Evolutionary conservation across 495 filamentous ascomycete genomes (phyloP), one percentile per base, ranked within the genome.

Genomic region (Penicillium ochrochloron): DNA sequence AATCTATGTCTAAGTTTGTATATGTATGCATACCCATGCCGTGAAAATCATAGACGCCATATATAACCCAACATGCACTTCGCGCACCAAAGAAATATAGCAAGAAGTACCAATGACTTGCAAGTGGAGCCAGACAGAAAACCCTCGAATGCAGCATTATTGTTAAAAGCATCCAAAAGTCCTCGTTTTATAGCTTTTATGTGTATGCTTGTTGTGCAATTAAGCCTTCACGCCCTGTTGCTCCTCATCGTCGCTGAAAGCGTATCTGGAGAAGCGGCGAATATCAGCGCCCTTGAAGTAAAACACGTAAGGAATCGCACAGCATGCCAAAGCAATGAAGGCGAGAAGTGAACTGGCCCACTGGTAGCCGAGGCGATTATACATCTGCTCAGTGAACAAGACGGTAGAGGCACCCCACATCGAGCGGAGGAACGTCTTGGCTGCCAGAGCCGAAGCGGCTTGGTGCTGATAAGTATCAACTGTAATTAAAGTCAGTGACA

Each of bases 391-490:
- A 0, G 92, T 94, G 77, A 95, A 94, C 0, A 95, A 80, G 0
- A 93, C 90, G 1, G 85, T 84, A 11, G 76, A 83, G 1, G 90
- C 91, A 66, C 92, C 92, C 89, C 90, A 95, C 73, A 93, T 88
- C 10, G 85, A 89, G 8, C 92, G 85, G 48, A 95, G 79, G 69
- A 85, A 93, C 0, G 91, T 94, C 77, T 94, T 94, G 53, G 91
- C 91, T 2, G 91, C 91, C n/a, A 94, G 84, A 0, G 91, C 91
- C 7, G 88, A 91, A 0, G 92, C 91, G n/a, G 92, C 92, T 77
- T 92, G 89, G 72, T 92, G 87, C 72, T 92, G 90, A 76, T 94
- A 94, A 0, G 90, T 88, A 75, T 95, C 92, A 59, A 95, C 90
- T 68, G 83, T 65, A 57, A 37, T 31, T 2, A 37, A 0, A 15